Evolutionary conservation across 768 basidiomycete species (phyloP), one percentile per base, ranked within the genome.

Genomic region (Serendipita indica): DNA sequence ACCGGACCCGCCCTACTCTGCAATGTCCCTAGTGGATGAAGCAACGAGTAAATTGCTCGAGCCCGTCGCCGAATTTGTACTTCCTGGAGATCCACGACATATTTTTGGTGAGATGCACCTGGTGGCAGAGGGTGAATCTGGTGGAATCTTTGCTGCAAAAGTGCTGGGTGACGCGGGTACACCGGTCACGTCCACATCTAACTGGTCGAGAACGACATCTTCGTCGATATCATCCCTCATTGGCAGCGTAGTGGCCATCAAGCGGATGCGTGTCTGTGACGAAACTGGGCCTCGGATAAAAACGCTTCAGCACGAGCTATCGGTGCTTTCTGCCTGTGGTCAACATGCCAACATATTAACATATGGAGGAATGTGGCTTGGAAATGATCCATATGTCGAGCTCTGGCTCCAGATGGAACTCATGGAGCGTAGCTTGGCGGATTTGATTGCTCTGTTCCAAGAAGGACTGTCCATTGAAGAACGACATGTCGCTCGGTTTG

Each of bases 401-500:
- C 69, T 91, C 34, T 91, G 89, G 89, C 83, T 91, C 52, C 73
- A 83, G 62, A 91, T 91, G 89, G 87, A 89, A 68, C 77, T 90
- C 32, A 89, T 91, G 88, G 86, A 89, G 64, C 76, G 87, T 62
- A 89, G 86, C 66, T 72, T 91, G 63, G 89, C 89, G 64, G 89
- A 91, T 67, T 77, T 91, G 45, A 74, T 90, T 14, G 79, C 74
- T 14, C 68, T 89, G 18, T 45, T 62, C 16, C 43, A 33, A 4
- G 74, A 79, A 61, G 86, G 85, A 0, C 68, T 88, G 34, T 73
- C 77, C 63, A 61, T 91, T 52, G 76, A 79, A 60, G 89, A 91
- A 69, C 72, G 79, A 63, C 74, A 79, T 49, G 77, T 90, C 39
- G 85, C 82, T 16, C 72, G 84, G 65, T 87, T 90, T 69, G 75